These are phyloP conservation scores for Penicillium frequentans DNA, from an alignment of 2,329 filamentous ascomycete genomes.

Conservation along the genomic window DNA sequence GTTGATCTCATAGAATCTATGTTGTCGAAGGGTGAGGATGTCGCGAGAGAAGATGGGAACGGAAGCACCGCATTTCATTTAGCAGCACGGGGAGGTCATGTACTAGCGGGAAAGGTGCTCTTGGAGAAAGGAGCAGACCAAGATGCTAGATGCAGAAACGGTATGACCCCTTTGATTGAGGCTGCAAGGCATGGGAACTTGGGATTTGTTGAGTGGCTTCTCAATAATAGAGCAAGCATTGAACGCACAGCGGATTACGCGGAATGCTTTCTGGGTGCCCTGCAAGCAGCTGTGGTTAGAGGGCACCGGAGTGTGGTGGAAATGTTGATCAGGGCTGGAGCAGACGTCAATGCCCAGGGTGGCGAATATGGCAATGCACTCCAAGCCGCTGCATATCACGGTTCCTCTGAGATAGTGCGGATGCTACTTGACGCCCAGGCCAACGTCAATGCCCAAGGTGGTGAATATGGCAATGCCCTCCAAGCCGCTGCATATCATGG, in stretches of 20 bases:
- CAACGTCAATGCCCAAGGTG: constrained; percentile 1
- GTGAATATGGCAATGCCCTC: constrained; percentile 1
- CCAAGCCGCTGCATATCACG: background rate
- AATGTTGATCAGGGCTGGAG: background rate
- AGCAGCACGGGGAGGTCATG: constrained; percentile 1
- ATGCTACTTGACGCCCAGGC: constrained; percentile 2
- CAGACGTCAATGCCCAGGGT: background rate
- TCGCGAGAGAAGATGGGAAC: too few species aligned
- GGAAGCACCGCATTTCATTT: too few species aligned
- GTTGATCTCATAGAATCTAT: too few species aligned
- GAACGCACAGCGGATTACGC: too few species aligned
- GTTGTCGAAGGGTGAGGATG: too few species aligned
- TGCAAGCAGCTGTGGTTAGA: background rate
- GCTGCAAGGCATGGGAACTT: background rate
- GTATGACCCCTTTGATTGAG: background rate
- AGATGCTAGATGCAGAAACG: background rate
- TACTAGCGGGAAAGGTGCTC: background rate
- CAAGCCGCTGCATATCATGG: background rate
- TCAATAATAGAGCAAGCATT: too few species aligned
- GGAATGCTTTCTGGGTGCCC: too few species aligned
- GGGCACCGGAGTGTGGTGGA: background rate
- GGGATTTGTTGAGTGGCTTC: constrained; percentile 7
- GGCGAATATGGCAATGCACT: background rate
- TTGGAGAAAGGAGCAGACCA: background rate
- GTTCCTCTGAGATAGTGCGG: background rate